Conservation (phyloP, 176 grass and related monocot species). For the Saccharum officinarum region DNA sequence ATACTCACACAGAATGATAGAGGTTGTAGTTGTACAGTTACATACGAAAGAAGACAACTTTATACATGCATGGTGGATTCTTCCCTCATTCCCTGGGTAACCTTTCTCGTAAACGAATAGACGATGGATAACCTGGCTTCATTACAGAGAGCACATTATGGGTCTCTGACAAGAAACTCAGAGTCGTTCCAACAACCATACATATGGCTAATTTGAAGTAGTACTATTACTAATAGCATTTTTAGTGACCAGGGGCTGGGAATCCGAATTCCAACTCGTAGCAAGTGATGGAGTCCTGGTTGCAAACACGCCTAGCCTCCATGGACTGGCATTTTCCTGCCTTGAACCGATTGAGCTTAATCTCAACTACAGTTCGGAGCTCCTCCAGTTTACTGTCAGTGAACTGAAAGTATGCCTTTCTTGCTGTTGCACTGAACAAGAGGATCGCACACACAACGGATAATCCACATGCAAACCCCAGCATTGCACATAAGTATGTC, state of each 20-base stretch:
- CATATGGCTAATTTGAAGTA: no score
- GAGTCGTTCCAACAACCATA: neutral
- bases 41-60: no score
- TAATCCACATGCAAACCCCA: neutral
- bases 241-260: neutral
- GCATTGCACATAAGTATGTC: neutral
- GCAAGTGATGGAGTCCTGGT: conserved; percentile 3
- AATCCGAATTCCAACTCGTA: conserved; percentile 7
- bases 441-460: neutral
- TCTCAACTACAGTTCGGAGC: neutral
- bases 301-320: neutral
- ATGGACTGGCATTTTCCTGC: neutral
- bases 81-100: no score
- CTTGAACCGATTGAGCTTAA: neutral
- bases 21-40: no score
- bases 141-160: no score
- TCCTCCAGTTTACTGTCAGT: neutral
- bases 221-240: neutral
- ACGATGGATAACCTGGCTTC: no score
- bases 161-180: neutral
- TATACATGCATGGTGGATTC: no score
- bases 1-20: no score
- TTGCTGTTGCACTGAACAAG: neutral
- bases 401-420: conserved; percentile 17
- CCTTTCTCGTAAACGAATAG: no score